Percentiles rank a stretch among this genome's conserved stretches.
These are phyloP conservation scores for Coemansia nantahalensis DNA, from an alignment of 192 early-diverging fungal species.

Conservation along the genomic window DNA sequence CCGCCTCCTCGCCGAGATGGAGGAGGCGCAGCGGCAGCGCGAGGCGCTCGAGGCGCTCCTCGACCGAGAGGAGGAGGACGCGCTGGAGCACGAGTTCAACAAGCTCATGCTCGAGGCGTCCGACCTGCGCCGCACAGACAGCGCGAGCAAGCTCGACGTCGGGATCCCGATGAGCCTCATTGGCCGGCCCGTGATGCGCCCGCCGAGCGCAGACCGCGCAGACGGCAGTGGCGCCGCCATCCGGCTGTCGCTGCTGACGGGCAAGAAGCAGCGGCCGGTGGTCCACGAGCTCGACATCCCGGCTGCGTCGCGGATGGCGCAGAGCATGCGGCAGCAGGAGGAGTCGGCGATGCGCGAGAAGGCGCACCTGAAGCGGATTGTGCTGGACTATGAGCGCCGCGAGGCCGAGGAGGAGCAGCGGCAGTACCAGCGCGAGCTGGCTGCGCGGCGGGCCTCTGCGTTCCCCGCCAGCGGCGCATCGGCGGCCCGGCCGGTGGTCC, in stretches of 20 bases:
- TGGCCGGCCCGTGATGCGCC: constrained; percentile 19
- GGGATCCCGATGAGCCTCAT: constrained; percentile 78
- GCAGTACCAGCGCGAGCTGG: constrained; percentile 19
- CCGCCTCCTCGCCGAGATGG: constrained; percentile 51
- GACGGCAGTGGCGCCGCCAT: constrained; percentile 15
- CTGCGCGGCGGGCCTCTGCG: constrained; percentile 5
- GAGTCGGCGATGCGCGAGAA: constrained; percentile 87
- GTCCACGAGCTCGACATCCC: constrained; percentile 45
- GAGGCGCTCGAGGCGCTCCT: constrained; percentile 71
- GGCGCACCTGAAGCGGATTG: constrained; percentile 85
- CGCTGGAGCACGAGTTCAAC: constrained; percentile 88
- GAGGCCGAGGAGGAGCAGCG: constrained; percentile 37
- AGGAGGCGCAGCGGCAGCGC: constrained; percentile 51
- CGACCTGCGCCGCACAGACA: constrained; percentile 70
- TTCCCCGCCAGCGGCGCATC: neutral
- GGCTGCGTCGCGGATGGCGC: constrained; percentile 72
- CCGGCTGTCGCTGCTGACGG: constrained; percentile 44
- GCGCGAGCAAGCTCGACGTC: constrained; percentile 72
- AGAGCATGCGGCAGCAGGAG: constrained; percentile 78
- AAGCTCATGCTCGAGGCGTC: constrained; percentile 89
- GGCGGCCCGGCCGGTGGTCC: constrained; percentile 7
- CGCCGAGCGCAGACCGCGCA: too few relatives aligned
- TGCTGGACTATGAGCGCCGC: constrained; percentile 80
- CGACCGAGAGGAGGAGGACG: constrained; percentile 74
- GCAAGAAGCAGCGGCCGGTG: constrained; percentile 43